Evolutionary conservation across 2,329 filamentous ascomycete species (phyloP).

Genomic region (Akanthomyces dipterigenus): DNA sequence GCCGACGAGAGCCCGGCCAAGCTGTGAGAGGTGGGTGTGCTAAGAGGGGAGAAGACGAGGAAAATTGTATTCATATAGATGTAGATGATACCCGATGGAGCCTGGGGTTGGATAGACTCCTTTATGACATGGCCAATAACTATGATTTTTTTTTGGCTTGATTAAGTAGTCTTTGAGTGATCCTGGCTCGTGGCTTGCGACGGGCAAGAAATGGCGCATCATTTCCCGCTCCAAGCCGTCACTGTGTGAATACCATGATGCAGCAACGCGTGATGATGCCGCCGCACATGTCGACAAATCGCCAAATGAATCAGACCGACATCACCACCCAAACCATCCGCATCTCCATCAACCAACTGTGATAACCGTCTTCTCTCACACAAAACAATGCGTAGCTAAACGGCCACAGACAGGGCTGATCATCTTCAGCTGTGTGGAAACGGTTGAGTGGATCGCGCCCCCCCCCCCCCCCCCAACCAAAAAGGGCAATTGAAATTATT

Average conservation of each 20-base stretch:
- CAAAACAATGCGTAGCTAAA: neutral
- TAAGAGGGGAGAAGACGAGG: neutral
- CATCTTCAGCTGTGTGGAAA: conserved; percentile 4
- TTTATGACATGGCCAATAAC: neutral
- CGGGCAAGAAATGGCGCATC: neutral
- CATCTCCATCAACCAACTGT: too few species aligned
- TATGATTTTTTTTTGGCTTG: neutral
- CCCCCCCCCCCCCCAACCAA: neutral
- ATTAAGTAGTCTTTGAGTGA: neutral
- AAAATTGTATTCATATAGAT: neutral
- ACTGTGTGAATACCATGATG: neutral
- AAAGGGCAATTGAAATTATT: neutral
- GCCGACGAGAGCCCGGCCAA: conserved; percentile 24
- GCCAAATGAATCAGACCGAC: too few species aligned
- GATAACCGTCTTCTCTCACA: too few species aligned
- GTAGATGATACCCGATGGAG: neutral
- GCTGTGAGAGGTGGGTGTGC: conserved; percentile 17
- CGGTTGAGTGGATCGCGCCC: conserved; percentile 5
- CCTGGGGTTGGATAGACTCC: neutral
- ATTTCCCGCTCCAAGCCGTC: neutral
- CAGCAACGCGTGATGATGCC: too few species aligned
- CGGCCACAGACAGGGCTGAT: neutral
- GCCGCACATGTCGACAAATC: neutral
- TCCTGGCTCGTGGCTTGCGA: neutral
- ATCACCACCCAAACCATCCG: neutral